A percentile compares a stretch with the other conserved stretches of the same genome.
Evolutionary conservation across 345 rosid species (phyloP).

Genomic region (Punica granatum): DNA sequence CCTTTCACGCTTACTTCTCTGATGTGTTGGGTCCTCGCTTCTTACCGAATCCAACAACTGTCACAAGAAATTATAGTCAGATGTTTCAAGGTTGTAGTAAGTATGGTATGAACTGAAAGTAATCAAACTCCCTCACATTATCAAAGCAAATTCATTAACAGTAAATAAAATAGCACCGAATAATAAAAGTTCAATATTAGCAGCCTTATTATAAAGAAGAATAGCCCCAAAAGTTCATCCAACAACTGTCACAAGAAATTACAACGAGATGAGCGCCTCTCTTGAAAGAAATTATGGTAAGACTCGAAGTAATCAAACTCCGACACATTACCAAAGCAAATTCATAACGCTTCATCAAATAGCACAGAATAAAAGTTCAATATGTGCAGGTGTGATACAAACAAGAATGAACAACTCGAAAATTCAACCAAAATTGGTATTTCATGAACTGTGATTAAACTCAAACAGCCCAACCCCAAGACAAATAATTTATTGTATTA

Average conservation of each 20-base stretch:
- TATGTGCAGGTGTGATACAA: background rate
- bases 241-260: too few species aligned
- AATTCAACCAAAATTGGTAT: background rate
- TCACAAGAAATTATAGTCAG: background rate
- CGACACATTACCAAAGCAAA: too few species aligned
- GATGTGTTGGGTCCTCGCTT: conserved; percentile 96
- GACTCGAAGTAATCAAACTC: too few species aligned
- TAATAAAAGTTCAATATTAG: too few species aligned
- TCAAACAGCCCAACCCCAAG: background rate
- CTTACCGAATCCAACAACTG: conserved; percentile 93
- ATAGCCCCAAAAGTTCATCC: too few species aligned
- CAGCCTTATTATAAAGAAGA: too few species aligned
- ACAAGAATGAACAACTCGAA: background rate
- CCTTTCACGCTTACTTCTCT: conserved; percentile 44
- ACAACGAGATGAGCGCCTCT: background rate
- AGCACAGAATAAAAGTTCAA: background rate
- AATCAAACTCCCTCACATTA: too few species aligned
- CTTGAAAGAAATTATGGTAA: background rate
- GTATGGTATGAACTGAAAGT: too few species aligned
- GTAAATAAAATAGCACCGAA: too few species aligned
- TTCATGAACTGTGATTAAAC: background rate
- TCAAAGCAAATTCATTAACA: too few species aligned
- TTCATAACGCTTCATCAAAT: background rate
- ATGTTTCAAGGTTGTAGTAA: too few species aligned
- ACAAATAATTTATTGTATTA: background rate